Base-by-base conservation (phyloP, 2,329 filamentous ascomycete species). In the Pseudofabraea citricarpa region DNA sequence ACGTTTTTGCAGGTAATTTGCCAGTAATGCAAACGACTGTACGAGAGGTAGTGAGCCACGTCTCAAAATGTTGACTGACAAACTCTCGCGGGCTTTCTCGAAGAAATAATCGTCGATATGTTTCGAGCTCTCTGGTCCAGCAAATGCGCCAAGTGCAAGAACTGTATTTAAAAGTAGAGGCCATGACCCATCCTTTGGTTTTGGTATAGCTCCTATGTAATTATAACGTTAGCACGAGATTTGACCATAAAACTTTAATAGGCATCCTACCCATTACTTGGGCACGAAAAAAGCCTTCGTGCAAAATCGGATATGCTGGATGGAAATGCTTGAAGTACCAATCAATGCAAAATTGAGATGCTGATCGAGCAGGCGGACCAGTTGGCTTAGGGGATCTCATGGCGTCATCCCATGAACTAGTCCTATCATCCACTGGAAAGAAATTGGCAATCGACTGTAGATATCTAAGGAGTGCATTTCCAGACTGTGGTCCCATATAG, bases 291-390 rank as follows among this genome's bases (percentile, higher is more conserved):
- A 65, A 68, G 2, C 64, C 58, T 44, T 73, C 70, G 46, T 73
- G 68, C 3, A 74, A 50, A 21, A 73, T 63, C 0, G 70, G 71
- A 41, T 72, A 73, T 4, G 63, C 63, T 7, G 62, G 50, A 49
- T 74, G 68, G 46, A 71, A 72, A n/a, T 65, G 50, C 2, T 56
- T 52, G 44, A 73, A 73, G 47, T 71, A 74, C 4, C 62, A 58
- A 36, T 66, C 60, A 5, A 68, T 59, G 21, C 21, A 39, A 22
- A 9, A 21, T 12, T 39, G 2, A 24, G 21, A 10, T 15, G 36
- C 21, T 8, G 26, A n/a, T 10, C 36, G 20, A n/a, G 19, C 12
- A 7, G 16, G 20, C 10, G 21, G 36, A n/a, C 8, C 19, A 21
- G 9, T 20, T 26, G 9, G 24, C 5, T 4, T n/a, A n/a, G 24